phyloP scores from a whole-genome alignment of 2,329 filamentous ascomycete genomes.

The Cladorrhinum sp. region DNA sequence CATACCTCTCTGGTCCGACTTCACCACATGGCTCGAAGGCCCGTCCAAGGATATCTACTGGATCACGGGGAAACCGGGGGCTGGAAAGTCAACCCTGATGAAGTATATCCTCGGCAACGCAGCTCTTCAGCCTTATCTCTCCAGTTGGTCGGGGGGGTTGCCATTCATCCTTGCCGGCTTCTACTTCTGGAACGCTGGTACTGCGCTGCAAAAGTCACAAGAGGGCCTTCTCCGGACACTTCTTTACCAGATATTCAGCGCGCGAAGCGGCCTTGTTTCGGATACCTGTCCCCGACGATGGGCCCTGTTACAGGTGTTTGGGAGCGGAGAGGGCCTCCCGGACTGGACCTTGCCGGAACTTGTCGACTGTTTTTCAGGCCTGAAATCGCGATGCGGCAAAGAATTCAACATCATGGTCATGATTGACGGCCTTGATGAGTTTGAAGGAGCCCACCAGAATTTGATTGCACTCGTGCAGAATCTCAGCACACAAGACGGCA shows the following conservation, averaged over 20 bases:
- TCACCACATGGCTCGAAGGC: background rate
- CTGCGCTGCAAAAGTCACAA: background rate
- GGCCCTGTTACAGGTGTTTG: background rate
- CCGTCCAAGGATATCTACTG: conserved; percentile 3
- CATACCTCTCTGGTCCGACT: background rate
- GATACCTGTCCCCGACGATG: background rate
- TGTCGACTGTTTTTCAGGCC: background rate
- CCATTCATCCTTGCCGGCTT: background rate
- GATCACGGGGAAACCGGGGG: conserved; percentile 10
- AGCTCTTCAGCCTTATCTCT: background rate
- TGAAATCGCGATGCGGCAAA: background rate
- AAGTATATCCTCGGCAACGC: background rate
- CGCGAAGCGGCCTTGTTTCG: background rate
- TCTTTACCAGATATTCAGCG: background rate
- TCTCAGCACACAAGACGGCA: background rate
- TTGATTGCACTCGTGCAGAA: conserved; percentile 15
- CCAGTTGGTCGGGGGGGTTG: background rate
- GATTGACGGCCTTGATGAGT: conserved; percentile 21
- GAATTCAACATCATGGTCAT: conserved; percentile 8
- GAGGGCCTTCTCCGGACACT: background rate
- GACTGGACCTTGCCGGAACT: background rate
- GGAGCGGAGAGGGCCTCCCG: background rate
- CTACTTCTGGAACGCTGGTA: background rate
- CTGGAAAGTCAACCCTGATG: conserved; percentile 9
- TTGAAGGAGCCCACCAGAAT: conserved; percentile 10